These are phyloP conservation scores for Podospora comata DNA, from an alignment of 495 filamentous ascomycete species.

Conservation along the genomic window DNA sequence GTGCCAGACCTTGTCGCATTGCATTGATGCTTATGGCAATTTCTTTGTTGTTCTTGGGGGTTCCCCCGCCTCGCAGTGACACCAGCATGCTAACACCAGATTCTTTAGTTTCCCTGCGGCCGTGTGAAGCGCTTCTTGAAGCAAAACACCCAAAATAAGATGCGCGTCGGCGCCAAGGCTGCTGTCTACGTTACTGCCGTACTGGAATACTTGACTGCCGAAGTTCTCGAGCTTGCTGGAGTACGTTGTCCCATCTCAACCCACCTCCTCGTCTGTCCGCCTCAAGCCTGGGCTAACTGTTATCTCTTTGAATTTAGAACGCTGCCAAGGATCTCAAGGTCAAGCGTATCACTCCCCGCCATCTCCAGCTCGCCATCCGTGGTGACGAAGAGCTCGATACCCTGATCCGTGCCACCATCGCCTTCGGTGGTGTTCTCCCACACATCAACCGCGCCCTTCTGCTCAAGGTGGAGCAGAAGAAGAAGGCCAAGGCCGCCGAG, in stretches of 20 bases:
- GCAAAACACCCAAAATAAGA: conserved; percentile 99
- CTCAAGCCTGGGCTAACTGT: conserved; percentile 2
- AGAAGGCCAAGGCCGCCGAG: conserved; percentile 76
- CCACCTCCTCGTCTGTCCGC: conserved; percentile 9
- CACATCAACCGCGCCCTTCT: conserved; percentile 98
- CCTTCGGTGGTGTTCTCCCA: conserved; percentile 95
- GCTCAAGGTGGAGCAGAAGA: conserved; percentile 99
- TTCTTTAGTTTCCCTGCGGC: conserved; percentile 89
- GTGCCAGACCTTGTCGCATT: not conserved
- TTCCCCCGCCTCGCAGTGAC: conserved; percentile 23
- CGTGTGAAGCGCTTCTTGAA: conserved; percentile 99
- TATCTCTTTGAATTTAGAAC: conserved; percentile 52
- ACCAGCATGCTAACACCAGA: conserved; percentile 24
- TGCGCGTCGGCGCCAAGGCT: conserved; percentile 98
- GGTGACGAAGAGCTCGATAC: conserved; percentile 98
- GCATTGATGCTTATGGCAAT: not conserved
- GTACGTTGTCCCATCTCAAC: conserved; percentile 39
- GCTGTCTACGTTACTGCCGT: conserved; percentile 98
- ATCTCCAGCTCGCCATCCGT: conserved; percentile 96
- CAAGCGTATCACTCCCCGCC: conserved; percentile 98
- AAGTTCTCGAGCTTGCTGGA: conserved; percentile 96
- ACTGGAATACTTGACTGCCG: conserved; percentile 95
- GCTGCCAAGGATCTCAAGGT: conserved; percentile 99
- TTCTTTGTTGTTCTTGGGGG: conserved; percentile 6
- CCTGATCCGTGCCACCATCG: conserved; percentile 94